These are phyloP conservation scores for Naganishia randhawae DNA, from an alignment of 768 basidiomycete species.

Conservation along the genomic window DNA sequence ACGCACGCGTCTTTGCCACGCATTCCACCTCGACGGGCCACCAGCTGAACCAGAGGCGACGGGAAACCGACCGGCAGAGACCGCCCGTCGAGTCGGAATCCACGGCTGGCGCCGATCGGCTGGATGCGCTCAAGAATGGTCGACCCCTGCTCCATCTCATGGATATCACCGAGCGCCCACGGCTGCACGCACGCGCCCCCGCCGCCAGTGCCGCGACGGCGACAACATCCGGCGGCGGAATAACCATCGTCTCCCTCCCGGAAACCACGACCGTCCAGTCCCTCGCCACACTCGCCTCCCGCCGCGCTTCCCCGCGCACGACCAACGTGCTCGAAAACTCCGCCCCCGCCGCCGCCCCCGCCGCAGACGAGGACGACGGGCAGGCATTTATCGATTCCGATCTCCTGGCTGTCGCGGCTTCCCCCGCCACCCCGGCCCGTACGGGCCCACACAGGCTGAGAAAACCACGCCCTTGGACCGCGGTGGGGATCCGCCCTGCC, in stretches of 20 bases:
- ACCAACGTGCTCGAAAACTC: neutral
- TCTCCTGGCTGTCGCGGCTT: too few species aligned
- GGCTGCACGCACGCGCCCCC: neutral
- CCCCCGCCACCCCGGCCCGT: neutral
- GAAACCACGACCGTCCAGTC: slow-evolving; percentile 11
- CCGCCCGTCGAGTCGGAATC: too few species aligned
- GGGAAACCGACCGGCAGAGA: neutral
- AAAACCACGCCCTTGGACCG: neutral
- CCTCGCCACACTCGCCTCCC: neutral
- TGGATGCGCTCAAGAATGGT: neutral
- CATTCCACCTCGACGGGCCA: slow-evolving; percentile 8
- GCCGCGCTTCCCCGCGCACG: neutral
- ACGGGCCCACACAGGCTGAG: neutral
- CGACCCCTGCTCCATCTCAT: neutral
- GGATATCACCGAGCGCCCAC: neutral
- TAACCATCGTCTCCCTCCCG: slow-evolving; percentile 3
- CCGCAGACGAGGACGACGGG: neutral
- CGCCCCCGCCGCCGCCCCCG: neutral
- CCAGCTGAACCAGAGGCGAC: slow-evolving; percentile 20
- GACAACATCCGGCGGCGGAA: too few species aligned
- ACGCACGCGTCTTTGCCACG: neutral
- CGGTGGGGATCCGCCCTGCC: neutral
- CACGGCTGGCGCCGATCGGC: neutral
- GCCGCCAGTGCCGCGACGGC: neutral
- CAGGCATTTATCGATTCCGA: slow-evolving; percentile 1